These are phyloP conservation scores for Phascolomyces articulosus DNA, from an alignment of 371 early-diverging fungal genomes.

Conservation along the genomic window DNA sequence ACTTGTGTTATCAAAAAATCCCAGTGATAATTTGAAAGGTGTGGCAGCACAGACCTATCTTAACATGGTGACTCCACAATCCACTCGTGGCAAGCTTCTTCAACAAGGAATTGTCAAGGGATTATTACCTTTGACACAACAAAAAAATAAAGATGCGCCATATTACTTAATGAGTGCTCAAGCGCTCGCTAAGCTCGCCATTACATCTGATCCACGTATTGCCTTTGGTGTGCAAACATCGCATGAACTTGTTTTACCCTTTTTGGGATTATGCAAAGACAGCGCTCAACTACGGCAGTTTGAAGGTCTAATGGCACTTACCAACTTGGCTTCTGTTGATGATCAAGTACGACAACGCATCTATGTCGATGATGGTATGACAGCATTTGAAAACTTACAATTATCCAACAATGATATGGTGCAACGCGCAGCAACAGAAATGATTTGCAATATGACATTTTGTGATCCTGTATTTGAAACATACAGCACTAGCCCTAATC, in stretches of 20 bases:
- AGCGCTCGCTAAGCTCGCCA: constrained; percentile 89
- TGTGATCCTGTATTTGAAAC: constrained; percentile 77
- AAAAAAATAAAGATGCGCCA: constrained; percentile 23
- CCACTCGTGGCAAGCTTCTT: constrained; percentile 75
- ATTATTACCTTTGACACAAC: constrained; percentile 55
- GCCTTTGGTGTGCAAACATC: constrained; percentile 74
- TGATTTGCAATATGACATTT: constrained; percentile 92
- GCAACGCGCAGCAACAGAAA: constrained; percentile 92
- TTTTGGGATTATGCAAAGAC: constrained; percentile 60
- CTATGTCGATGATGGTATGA: constrained; percentile 61
- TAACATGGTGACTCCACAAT: constrained; percentile 71
- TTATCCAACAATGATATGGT: constrained; percentile 82
- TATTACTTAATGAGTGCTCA: constrained; percentile 63
- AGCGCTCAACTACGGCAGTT: constrained; percentile 79
- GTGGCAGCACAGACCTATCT: constrained; percentile 71
- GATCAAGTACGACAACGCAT: constrained; percentile 53
- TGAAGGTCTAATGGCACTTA: constrained; percentile 91
- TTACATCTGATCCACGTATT: constrained; percentile 85
- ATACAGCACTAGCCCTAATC: constrained; percentile 61
- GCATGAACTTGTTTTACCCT: constrained; percentile 66
- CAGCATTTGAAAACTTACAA: constrained; percentile 76
- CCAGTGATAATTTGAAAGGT: constrained; percentile 60
- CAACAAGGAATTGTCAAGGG: constrained; percentile 82
- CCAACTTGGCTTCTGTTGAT: constrained; percentile 81
- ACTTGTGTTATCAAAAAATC: constrained; percentile 54